These are phyloP conservation scores for Cryptococcus hybrid DNA, from an alignment of 1,284 basidiomycete genomes.

Conservation along the genomic window DNA sequence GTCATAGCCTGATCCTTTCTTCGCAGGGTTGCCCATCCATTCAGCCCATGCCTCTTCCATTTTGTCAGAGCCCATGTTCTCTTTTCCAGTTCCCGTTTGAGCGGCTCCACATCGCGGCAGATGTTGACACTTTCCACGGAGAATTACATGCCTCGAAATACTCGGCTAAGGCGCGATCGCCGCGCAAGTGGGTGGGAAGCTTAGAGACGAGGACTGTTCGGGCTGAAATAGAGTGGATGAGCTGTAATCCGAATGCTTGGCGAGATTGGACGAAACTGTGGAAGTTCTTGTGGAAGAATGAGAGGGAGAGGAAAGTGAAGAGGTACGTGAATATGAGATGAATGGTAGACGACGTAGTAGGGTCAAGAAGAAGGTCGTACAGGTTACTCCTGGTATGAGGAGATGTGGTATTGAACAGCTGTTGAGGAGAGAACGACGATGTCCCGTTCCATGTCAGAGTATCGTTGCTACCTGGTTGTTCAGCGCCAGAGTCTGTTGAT, in stretches of 20 bases:
- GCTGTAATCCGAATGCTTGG: slow-evolving; percentile 88
- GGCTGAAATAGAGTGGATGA: slow-evolving; percentile 90
- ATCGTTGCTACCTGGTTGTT: slow-evolving; percentile 54
- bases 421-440: neutral
- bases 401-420: slow-evolving; percentile 14
- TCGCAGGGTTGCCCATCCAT: slow-evolving; percentile 86
- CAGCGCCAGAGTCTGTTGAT: slow-evolving; percentile 62
- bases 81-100: slow-evolving; percentile 70
- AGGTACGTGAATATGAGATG: slow-evolving; percentile 92
- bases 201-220: slow-evolving; percentile 86
- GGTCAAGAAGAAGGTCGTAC: slow-evolving; percentile 74
- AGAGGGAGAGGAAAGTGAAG: slow-evolving; percentile 81
- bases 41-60: slow-evolving; percentile 82
- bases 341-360: slow-evolving; percentile 77
- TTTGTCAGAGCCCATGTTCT: slow-evolving; percentile 72
- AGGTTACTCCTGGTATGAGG: slow-evolving; percentile 40
- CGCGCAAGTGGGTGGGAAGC: slow-evolving; percentile 76
- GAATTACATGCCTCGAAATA: slow-evolving; percentile 78
- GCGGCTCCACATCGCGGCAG: slow-evolving; percentile 72
- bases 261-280: slow-evolving; percentile 84
- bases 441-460: neutral
- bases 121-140: slow-evolving; percentile 67
- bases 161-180: slow-evolving; percentile 80
- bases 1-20: slow-evolving; percentile 27
- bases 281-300: slow-evolving; percentile 85